phyloP scores from a whole-genome alignment of 139 green algal genomes.

The Mychonastes homosphaera region DNA sequence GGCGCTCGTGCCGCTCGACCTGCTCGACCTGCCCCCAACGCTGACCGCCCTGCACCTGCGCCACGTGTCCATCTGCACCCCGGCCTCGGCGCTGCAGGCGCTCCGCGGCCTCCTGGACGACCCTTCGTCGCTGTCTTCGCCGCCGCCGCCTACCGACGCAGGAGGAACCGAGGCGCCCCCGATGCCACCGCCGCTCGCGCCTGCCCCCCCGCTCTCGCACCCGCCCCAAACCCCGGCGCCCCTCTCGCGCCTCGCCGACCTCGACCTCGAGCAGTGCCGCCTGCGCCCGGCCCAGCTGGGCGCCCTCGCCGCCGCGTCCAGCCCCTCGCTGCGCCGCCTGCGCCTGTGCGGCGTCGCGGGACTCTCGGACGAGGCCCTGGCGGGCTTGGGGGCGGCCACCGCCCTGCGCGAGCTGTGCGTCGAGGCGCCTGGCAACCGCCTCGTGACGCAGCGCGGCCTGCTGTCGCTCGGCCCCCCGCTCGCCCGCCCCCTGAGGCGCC shows the following conservation, averaged over 20 bases:
- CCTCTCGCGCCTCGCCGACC: no score
- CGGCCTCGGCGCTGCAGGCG: no score
- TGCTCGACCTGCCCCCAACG: constrained; percentile 4
- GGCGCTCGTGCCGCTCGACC: constrained; percentile 8
- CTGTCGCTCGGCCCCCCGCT: not conserved
- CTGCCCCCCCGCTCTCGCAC: no score
- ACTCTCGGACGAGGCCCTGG: constrained; percentile 7
- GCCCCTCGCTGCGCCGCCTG: constrained; percentile 4
- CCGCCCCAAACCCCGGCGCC: no score
- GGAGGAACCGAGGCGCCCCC: no score
- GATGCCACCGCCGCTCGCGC: no score
- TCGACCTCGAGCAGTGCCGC: no score
- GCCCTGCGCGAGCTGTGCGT: constrained; percentile 11
- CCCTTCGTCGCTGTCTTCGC: no score
- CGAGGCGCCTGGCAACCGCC: constrained; percentile 9
- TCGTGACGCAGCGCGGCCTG: constrained; percentile 11
- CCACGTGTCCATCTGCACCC: constrained; percentile 12
- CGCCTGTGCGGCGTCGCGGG: constrained; percentile 10
- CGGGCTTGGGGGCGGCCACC: not conserved
- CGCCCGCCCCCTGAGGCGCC: constrained; percentile 5
- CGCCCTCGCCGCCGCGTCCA: no score
- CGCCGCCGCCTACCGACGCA: no score
- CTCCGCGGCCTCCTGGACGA: no score
- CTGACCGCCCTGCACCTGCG: constrained; percentile 14
- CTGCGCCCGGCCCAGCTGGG: no score